Evolutionary conservation across 805 yeast species (phyloP).

Genomic region (Metschnikowia santaceciliae): DNA sequence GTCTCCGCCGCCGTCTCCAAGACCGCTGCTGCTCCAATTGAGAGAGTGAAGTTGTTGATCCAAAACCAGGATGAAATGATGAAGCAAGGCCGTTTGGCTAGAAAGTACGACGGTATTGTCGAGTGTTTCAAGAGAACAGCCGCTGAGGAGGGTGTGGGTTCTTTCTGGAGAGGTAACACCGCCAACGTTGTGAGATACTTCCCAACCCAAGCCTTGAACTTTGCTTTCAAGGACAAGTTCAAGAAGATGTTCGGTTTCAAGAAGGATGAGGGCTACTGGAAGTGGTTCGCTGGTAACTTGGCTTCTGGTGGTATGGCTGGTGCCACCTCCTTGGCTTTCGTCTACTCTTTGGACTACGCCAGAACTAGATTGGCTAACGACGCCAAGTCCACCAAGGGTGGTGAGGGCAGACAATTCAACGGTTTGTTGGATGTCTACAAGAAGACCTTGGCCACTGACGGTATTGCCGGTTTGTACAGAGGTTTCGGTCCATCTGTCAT

Average conservation of each 20-base stretch:
- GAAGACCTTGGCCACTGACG: conserved; percentile 93
- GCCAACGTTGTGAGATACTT: conserved; percentile 98
- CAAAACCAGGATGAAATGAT: conserved; percentile 98
- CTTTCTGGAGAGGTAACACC: conserved; percentile 99
- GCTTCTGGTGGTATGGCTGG: conserved; percentile 99
- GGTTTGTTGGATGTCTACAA: conserved; percentile 95
- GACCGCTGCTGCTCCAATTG: conserved; percentile 97
- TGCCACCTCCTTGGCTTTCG: conserved; percentile 90
- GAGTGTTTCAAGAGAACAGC: conserved; percentile 96
- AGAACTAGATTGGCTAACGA: conserved; percentile 99
- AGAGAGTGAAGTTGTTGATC: conserved; percentile 92
- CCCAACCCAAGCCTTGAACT: conserved; percentile 99
- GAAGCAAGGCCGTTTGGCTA: conserved; percentile 92
- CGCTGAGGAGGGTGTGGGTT: conserved; percentile 83
- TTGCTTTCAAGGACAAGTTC: conserved; percentile 97
- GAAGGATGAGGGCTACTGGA: conserved; percentile 90
- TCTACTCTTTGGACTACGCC: conserved; percentile 96
- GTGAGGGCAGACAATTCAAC: conserved; percentile 93
- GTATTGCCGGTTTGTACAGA: conserved; percentile 98
- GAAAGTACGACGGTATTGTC: conserved; percentile 80
- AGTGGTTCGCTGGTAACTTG: conserved; percentile 96
- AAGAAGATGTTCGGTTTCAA: conserved; percentile 95
- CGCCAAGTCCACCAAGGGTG: conserved; percentile 84
- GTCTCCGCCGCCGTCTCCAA: conserved; percentile 98
- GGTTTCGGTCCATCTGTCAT: conserved; percentile 98